These are phyloP conservation scores for Alternaria gansuensis DNA, from an alignment of 2,329 filamentous ascomycete genomes.

Conservation along the genomic window DNA sequence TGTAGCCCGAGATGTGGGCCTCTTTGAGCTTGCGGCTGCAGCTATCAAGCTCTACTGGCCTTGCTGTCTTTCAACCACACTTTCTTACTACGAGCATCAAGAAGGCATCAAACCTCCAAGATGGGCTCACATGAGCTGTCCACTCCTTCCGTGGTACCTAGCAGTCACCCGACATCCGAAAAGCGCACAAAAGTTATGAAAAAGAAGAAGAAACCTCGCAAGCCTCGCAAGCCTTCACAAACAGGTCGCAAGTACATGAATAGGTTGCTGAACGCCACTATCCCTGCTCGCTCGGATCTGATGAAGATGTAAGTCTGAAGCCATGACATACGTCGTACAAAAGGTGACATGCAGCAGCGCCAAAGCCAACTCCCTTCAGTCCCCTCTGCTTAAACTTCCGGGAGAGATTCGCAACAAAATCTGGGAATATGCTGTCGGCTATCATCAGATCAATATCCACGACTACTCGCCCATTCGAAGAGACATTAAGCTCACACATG, in stretches of 20 bases:
- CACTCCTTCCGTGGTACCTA: not conserved
- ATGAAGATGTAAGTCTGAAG: constrained; percentile 13
- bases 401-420: constrained; percentile 27
- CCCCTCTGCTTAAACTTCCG: constrained; percentile 27
- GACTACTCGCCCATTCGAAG: not conserved
- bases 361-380: constrained; percentile 19
- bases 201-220: constrained; percentile 1
- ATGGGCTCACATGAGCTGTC: not conserved
- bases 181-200: not conserved
- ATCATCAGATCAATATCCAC: constrained; percentile 11
- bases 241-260: constrained; percentile 1
- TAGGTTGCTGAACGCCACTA: constrained; percentile 10
- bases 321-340: not conserved
- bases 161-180: not conserved
- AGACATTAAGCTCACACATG: not conserved
- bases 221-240: not conserved
- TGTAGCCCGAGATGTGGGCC: not conserved
- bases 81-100: not conserved
- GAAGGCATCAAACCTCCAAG: not conserved
- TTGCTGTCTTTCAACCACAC: not conserved
- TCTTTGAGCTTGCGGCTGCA: not conserved
- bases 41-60: not conserved
- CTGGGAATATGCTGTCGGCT: constrained; percentile 21
- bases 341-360: constrained; percentile 10
- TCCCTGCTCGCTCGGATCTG: constrained; percentile 1